Evolutionary conservation across 495 filamentous ascomycete species (phyloP).

Genomic region (Niebla homalea): DNA sequence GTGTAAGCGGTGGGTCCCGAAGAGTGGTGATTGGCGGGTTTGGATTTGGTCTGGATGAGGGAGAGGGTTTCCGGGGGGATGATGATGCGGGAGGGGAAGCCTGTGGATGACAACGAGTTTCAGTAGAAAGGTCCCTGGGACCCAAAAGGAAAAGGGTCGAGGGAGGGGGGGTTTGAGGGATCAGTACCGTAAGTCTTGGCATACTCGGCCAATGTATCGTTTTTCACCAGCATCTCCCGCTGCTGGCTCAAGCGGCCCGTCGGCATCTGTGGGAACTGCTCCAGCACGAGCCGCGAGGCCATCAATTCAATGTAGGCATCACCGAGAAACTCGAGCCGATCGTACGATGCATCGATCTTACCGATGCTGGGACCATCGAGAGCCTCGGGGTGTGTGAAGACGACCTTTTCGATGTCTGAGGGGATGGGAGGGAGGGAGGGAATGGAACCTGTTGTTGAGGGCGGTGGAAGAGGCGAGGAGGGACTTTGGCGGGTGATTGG

Average conservation of each 20-base stretch:
- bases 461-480: background rate
- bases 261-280: slow-evolving; percentile 43
- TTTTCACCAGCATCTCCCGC: slow-evolving; percentile 60
- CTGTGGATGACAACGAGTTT: slow-evolving; percentile 9
- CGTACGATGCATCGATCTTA: slow-evolving; percentile 35
- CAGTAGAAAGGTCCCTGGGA: no score
- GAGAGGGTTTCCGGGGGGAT: no score
- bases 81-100: no score
- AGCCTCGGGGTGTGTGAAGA: slow-evolving; percentile 54
- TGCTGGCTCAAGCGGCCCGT: slow-evolving; percentile 51
- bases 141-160: no score
- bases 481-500: background rate
- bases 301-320: slow-evolving; percentile 63
- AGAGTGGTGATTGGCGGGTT: no score
- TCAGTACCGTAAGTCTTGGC: slow-evolving; percentile 55
- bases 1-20: slow-evolving; percentile 2
- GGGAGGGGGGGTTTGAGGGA: slow-evolving; percentile 22
- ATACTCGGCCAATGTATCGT: slow-evolving; percentile 57
- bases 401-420: slow-evolving; percentile 43
- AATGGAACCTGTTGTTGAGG: no score
- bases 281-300: slow-evolving; percentile 48
- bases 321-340: slow-evolving; percentile 62
- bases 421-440: slow-evolving; percentile 47
- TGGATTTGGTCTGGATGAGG: no score
- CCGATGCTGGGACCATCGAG: slow-evolving; percentile 20